Base-by-base conservation (phyloP, 768 basidiomycete genomes). In the Favolaschia claudopus region DNA sequence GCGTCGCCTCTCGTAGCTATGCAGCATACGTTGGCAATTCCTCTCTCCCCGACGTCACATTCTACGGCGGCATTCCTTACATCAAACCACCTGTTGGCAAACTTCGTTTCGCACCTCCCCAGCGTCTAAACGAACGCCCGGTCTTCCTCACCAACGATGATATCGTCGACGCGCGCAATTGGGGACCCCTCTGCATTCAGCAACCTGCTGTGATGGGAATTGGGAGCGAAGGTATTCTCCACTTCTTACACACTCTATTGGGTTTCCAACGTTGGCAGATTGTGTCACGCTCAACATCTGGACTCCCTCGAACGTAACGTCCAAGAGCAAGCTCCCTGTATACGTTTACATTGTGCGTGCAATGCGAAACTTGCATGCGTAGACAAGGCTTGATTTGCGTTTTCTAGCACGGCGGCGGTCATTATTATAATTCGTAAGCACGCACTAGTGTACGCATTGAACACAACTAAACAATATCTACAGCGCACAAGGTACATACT, bases 41-140 rank as follows among this genome's bases (percentile, higher is more conserved):
- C 5, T 67, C 69, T 6, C 62, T 71, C 24, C 65, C 68, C 0
- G 55, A 61, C 20, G 69, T 77, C 38, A 67, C 69, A 8, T 77
- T 77, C 65, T 77, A 70, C 58, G 75, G 75, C 19, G 73, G 72
- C 28, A 74, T 78, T 15, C 76, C 75, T 12, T 78, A 74, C 53
- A 74, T 70, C 32, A 58, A 76, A 49, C 69, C 77, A 9, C 77
- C 77, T 10, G 53, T 77, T 14, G 73, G 73, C 15, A 63, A 75
- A 40, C 60, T 77, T 7, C 69, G 77, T 2, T 77, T 74, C 61
- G 63, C 73, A 28, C 69, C 71, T 15, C 75, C 77, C 19, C 46
- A 65, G 31, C 58, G 59, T 33, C 61, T 77, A 13, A 64, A 74
- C 55, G 74, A 74, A 49, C 27, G 10, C 4, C 13, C 55, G n/a